Base-by-base conservation (phyloP, 1,284 basidiomycete species). In the Xanthoconium separans region DNA sequence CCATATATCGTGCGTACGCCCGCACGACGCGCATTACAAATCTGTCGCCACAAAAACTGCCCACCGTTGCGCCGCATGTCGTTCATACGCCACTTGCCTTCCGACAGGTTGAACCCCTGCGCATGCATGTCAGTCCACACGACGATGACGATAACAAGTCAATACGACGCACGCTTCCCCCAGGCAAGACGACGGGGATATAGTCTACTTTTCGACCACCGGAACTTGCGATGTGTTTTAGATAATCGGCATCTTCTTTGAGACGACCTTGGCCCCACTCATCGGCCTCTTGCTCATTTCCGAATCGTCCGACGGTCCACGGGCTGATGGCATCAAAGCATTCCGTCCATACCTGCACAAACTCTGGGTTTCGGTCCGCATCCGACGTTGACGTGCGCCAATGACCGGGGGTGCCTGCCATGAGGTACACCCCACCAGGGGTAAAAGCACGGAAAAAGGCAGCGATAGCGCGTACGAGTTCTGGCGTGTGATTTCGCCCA, bases 241-340 rank as follows among this genome's bases (percentile, higher is more conserved):
- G 73, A 29, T 83, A 68, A 36, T 85, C 82, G 2, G 80, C 68
- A 65, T 91, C 88, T 0, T 72, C 78, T 53, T 80, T 83, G 66
- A 87, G 80, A 42, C 78, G 81, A 18, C 77, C 75, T 60, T 81
- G 76, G 16, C 80, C 79, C 64, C 84, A 89, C 27, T 69, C 60
- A 55, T 88, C 84, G 0, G 80, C 84, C 15, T 81, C 80, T 44
- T 75, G 73, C 57, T 83, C 78, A 54, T 76, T 78, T 31, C 71
- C 70, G 60, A 81, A 88, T 42, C 85, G 73, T 2, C 88, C 88
- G 13, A 91, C 76, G 6, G 84, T 88, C 88, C 88, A 91, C 2
- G 87, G 88, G 22, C 82, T 85, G 53, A 91, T 80, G 1, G 86
- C 86, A 60, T 91, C 88, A 56, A 89, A 87, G 37, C 81, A 82